Evolutionary conservation across 257 asterid species (phyloP), one percentile per base, ranked within the genome.

Genomic region (Rauvolfia tetraphylla): DNA sequence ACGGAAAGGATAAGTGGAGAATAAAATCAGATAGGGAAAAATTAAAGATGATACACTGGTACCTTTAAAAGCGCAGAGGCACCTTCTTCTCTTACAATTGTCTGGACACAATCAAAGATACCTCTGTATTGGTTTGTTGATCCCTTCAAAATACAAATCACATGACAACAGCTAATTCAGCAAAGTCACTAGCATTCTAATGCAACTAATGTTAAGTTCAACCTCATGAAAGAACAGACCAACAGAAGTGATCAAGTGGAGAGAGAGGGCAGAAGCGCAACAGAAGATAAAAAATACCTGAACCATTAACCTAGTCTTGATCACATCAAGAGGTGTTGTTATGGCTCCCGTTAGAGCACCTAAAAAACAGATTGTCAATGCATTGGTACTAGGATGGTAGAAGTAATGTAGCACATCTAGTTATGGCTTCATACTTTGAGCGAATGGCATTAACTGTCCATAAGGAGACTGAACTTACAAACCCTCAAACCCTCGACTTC

Each of bases 291-390:
- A 8, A n/a, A 73, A 79, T 87, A 92, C 98, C 98, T 95, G 99
- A 81, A 87, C 81, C 99, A 95, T 95, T 85, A 95, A 80, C 84
- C 99, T 89, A 31, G 99, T 95, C 85, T 95, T 95, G 80, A 95
- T 89, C 88, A 95, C 99, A 84, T 95, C 99, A 53, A 95, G 90
- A 46, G 98, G 99, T 79, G 99, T 95, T 73, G 99, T 95, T 67
- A 95, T 76, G 79, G 99, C 99, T 80, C 98, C 98, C 51, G 99
- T 95, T 70, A 95, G 85, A 66, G 98, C 99, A 36, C 98, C 98
- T 94, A 81, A 42, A 67, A 31, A 33, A 69, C 39, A 36, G 71
- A 65, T 54, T 13, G 53, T 20, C 33, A 65, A 38, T 23, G 5
- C 39, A 67, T 38, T 36, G 49, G 72, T 25, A 22, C 57, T 29